These are phyloP conservation scores for Aspergillus kassunensis DNA, from an alignment of 495 filamentous ascomycete genomes.

Conservation along the genomic window DNA sequence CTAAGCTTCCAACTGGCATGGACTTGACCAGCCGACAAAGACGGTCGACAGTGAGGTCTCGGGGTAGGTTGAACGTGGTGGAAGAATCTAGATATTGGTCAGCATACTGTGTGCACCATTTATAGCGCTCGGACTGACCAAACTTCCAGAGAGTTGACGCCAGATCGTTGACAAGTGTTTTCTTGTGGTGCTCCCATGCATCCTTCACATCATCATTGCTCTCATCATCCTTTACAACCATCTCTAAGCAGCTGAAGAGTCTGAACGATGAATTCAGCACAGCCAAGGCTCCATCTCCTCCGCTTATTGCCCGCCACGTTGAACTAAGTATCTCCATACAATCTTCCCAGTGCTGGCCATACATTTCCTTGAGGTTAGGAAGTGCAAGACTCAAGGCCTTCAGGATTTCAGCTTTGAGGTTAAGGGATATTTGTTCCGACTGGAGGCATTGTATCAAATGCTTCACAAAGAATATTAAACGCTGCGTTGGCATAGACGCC, in stretches of 20 bases:
- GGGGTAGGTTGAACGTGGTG: conserved; percentile 55
- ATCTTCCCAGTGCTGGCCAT: conserved; percentile 80
- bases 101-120: conserved; percentile 5
- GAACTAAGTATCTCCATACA: conserved; percentile 53
- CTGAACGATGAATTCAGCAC: conserved; percentile 66
- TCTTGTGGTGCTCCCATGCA: conserved; percentile 53
- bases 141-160: conserved; percentile 46
- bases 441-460: conserved; percentile 69
- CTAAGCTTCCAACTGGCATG: conserved; percentile 51
- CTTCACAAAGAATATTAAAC: conserved; percentile 77
- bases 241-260: conserved; percentile 59
- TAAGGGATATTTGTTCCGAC: conserved; percentile 38
- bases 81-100: conserved; percentile 33
- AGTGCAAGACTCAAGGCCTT: conserved; percentile 62
- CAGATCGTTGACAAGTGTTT: conserved; percentile 50
- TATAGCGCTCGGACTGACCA: conserved; percentile 28
- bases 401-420: conserved; percentile 50
- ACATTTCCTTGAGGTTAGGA: conserved; percentile 68
- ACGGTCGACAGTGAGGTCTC: conserved; percentile 66
- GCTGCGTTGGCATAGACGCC: conserved; percentile 64
- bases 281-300: conserved; percentile 50
- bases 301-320: conserved; percentile 47
- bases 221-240: conserved; percentile 54
- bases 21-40: conserved; percentile 59
- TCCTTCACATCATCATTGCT: conserved; percentile 86